Evolutionary conservation across 2,329 filamentous ascomycete genomes (phyloP).

Genomic region (Alternaria angustiovoidea): DNA sequence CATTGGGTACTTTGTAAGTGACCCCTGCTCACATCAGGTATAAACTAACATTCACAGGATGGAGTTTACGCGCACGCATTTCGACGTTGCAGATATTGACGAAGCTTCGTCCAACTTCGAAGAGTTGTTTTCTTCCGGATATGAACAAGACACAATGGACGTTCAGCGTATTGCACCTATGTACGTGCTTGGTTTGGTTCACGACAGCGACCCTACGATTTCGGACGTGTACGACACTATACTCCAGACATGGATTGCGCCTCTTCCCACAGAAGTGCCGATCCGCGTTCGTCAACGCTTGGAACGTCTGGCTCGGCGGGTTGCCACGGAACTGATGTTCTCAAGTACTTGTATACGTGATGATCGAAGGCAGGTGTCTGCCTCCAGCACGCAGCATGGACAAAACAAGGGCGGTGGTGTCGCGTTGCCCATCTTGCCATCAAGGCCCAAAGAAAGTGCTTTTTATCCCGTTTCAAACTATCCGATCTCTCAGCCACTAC

Average conservation of each 20-base stretch:
- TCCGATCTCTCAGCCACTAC: slow-evolving; percentile 19
- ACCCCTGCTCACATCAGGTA: no score
- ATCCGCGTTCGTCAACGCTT: slow-evolving; percentile 37
- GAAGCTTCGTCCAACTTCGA: slow-evolving; percentile 36
- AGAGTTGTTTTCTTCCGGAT: slow-evolving; percentile 20
- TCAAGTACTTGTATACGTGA: slow-evolving; percentile 39
- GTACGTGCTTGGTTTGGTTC: slow-evolving; percentile 21
- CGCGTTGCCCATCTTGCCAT: slow-evolving; percentile 32
- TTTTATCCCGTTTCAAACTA: background rate
- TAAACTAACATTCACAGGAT: slow-evolving; percentile 26
- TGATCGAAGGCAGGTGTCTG: background rate
- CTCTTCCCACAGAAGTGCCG: slow-evolving; percentile 37
- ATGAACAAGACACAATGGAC: slow-evolving; percentile 5
- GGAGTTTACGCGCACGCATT: slow-evolving; percentile 25
- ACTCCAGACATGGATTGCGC: slow-evolving; percentile 42
- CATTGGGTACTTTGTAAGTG: slow-evolving; percentile 37
- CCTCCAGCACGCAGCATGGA: slow-evolving; percentile 15
- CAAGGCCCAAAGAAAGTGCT: slow-evolving; percentile 16
- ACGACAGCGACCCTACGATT: slow-evolving; percentile 24
- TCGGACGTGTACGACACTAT: slow-evolving; percentile 42
- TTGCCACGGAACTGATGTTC: slow-evolving; percentile 51
- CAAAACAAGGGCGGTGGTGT: slow-evolving; percentile 21
- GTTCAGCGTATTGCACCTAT: slow-evolving; percentile 29
- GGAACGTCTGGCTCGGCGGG: slow-evolving; percentile 43
- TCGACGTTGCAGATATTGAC: slow-evolving; percentile 43